Evolutionary conservation across 1,284 basidiomycete genomes (phyloP).

Genomic region (Pascua guehoae): DNA sequence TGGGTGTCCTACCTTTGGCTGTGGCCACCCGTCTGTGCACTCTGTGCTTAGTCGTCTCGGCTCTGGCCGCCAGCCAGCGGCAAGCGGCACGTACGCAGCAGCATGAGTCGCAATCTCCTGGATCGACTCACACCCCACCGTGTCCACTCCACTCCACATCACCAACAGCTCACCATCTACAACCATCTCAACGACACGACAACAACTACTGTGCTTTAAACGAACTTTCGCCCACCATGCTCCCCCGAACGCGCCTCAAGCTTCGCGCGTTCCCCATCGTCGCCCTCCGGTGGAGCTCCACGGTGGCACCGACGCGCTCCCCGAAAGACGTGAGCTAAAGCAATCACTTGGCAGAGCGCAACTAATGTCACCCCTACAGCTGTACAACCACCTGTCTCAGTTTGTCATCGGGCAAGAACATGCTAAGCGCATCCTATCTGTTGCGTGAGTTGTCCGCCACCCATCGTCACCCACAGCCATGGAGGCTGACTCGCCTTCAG

Average conservation of each 20-base stretch:
- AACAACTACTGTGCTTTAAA: no score
- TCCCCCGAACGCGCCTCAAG: constrained; percentile 5
- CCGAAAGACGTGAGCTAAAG: constrained; percentile 16
- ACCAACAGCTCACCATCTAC: no score
- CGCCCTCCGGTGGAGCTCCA: constrained; percentile 7
- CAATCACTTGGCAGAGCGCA: no score
- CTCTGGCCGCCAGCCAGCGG: no score
- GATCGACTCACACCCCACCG: no score
- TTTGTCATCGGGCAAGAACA: constrained; percentile 89
- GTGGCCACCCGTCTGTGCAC: no score
- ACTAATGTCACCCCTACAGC: constrained; percentile 49
- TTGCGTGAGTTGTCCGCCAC: constrained; percentile 61
- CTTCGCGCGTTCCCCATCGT: constrained; percentile 1
- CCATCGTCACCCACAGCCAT: background rate
- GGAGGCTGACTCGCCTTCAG: constrained; percentile 49
- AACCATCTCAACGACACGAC: no score
- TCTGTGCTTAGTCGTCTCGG: no score
- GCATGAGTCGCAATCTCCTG: no score
- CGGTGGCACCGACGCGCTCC: constrained; percentile 2
- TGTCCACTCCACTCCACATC: no score
- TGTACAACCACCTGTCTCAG: constrained; percentile 80
- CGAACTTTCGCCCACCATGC: constrained; percentile 1
- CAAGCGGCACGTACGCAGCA: no score
- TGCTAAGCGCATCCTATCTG: constrained; percentile 89
- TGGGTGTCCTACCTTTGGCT: no score